Conservation (phyloP, 1,284 basidiomycete genomes). For the Cutaneotrichosporon cutaneum region DNA sequence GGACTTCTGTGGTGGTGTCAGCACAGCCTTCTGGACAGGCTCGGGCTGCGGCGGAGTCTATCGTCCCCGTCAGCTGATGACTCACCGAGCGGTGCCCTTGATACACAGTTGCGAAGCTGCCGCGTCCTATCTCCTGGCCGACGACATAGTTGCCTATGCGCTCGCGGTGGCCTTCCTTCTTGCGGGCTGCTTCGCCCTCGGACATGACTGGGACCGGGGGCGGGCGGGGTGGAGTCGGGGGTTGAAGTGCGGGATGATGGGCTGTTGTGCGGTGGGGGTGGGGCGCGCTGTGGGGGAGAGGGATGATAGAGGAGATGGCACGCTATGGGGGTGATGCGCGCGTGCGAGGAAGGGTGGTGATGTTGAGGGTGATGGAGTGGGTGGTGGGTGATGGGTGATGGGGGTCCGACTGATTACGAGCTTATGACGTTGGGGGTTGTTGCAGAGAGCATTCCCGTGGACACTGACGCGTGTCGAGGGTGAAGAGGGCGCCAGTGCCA, state of each 20-base stretch:
- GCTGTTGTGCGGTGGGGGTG: background rate
- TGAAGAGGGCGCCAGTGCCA: background rate
- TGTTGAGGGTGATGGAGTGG: background rate
- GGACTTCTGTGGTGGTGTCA: conserved; percentile 60
- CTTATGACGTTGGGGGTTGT: background rate
- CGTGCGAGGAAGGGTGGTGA: background rate
- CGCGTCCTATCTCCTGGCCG: conserved; percentile 61
- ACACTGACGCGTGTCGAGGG: background rate
- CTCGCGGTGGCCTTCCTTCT: conserved; percentile 30
- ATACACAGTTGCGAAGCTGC: conserved; percentile 95
- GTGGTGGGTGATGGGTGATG: background rate
- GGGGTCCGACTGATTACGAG: background rate
- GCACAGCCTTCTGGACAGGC: background rate
- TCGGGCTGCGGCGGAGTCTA: background rate
- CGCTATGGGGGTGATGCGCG: background rate
- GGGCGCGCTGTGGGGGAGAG: background rate
- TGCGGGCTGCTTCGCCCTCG: conserved; percentile 22
- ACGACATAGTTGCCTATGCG: conserved; percentile 58
- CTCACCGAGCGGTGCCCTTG: conserved; percentile 84
- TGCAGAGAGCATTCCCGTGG: background rate
- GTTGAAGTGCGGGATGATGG: background rate
- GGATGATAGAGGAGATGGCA: background rate
- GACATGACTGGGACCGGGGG: conserved; percentile 15
- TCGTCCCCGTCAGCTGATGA: conserved; percentile 22
- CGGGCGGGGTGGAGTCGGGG: conserved; percentile 3